phyloP scores from a whole-genome alignment of 208 protist genomes.

The Acanthamoeba polyphaga region DNA sequence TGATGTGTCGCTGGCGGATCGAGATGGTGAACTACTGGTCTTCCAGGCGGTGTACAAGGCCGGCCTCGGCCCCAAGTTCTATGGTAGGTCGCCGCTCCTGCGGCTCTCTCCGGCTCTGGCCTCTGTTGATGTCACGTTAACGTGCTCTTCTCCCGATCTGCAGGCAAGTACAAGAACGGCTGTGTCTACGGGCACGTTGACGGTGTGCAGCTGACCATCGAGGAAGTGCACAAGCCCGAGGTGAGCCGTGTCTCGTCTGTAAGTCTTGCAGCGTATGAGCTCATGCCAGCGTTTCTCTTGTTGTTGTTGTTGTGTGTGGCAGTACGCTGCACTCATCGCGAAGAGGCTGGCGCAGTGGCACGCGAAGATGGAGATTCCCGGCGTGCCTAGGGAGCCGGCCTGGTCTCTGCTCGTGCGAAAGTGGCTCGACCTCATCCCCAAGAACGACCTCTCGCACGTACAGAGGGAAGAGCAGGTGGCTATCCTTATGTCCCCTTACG shows the following conservation, averaged over 20 bases:
- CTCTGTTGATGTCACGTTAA: background rate
- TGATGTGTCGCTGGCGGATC: slow-evolving; percentile 24
- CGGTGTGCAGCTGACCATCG: background rate
- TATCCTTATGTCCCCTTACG: background rate
- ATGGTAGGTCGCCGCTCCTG: background rate
- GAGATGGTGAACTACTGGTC: slow-evolving; percentile 10
- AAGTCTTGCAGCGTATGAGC: no score
- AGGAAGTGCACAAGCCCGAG: slow-evolving; percentile 27
- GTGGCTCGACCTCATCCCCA: slow-evolving; percentile 18
- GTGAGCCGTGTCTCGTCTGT: background rate
- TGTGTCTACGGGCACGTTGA: slow-evolving; percentile 65
- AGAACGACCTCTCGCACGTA: background rate
- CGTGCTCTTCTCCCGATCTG: no score
- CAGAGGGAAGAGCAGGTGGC: background rate
- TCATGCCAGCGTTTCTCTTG: background rate
- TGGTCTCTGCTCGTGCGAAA: background rate
- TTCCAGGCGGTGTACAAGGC: slow-evolving; percentile 45
- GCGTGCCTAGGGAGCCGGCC: background rate
- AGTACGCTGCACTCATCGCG: slow-evolving; percentile 22
- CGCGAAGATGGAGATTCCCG: slow-evolving; percentile 1
- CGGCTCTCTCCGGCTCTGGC: no score
- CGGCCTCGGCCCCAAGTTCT: slow-evolving; percentile 32
- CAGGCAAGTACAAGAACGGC: slow-evolving; percentile 53
- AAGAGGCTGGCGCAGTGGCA: slow-evolving; percentile 18
- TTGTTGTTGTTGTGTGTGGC: background rate